Percentiles rank a stretch among this genome's conserved stretches.
These are phyloP conservation scores for Euphorbia tirucalli DNA, from an alignment of 345 rosid genomes.

Conservation along the genomic window DNA sequence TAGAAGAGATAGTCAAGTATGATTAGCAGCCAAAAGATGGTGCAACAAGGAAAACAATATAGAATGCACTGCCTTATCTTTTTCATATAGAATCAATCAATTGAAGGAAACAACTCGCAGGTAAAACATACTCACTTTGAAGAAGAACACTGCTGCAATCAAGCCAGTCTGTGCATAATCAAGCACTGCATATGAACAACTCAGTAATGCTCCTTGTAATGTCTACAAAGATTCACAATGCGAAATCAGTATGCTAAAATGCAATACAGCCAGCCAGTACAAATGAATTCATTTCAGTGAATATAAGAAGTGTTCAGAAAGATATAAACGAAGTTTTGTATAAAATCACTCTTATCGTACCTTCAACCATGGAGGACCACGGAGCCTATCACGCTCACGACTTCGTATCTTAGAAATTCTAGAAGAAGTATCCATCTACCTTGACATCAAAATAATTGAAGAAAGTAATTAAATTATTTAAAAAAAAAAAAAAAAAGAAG, in stretches of 20 bases:
- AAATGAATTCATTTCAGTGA: constrained; percentile 1
- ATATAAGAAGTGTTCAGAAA: not conserved
- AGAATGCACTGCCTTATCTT: not conserved
- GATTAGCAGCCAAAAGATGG: not conserved
- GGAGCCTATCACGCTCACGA: constrained; percentile 88
- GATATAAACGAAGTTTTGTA: not conserved
- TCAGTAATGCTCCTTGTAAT: constrained; percentile 81
- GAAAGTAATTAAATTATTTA: constrained; percentile 12
- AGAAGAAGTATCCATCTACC: constrained; percentile 95
- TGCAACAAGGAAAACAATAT: not conserved
- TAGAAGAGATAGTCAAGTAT: not conserved
- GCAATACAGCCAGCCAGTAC: not conserved
- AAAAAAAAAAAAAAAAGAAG: not conserved
- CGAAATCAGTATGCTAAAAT: constrained; percentile 15
- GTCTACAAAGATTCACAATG: constrained; percentile 37
- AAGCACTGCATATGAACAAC: constrained; percentile 71
- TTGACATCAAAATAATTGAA: constrained; percentile 44
- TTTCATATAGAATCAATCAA: constrained; percentile 10
- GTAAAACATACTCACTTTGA: constrained; percentile 59
- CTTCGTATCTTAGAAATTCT: constrained; percentile 92
- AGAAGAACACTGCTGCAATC: constrained; percentile 94
- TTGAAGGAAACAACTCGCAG: constrained; percentile 5
- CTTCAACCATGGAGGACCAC: constrained; percentile 96
- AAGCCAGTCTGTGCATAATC: constrained; percentile 98
- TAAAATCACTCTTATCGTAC: constrained; percentile 35